Base-by-base conservation (phyloP, 73 alveolate species). In the Paramecium biaurelia region DNA sequence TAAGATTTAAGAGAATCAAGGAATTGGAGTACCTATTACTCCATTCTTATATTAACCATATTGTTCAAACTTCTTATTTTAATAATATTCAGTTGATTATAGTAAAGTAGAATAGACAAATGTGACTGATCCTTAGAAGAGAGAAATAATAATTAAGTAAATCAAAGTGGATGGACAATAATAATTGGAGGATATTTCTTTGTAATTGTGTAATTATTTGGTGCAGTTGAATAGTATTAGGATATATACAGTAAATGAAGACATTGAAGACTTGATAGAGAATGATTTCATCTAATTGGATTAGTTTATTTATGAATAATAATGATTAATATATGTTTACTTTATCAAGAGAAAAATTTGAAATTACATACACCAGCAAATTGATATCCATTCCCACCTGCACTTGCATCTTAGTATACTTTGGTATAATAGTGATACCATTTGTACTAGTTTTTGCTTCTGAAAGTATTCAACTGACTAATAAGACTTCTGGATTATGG, bases 201-300 rank as follows among this genome's bases (percentile, higher is more conserved):
- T 70, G 59, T 18, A 76, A 23, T 72, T 89, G 37, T 89, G 89
- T 24, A 57, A 67, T 30, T 89, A 89, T 21, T 15, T 89, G 57
- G 76, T 89, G 24, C 23, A 56, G 24, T 70, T 70, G 47, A 89
- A 89, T 70, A 63, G 57, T 24, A 43, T 23, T 6, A 63, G 94
- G 47, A 89, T 85, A 1, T 58, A 41, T 45, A 89, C 87, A 23
- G 35, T 57, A 8, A 49, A 37, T 14, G 57, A 89, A 30, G 85
- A 70, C 7, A 89, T 89, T 1, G 94, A 89, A 70, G 94, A 76
- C 35, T 28, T 89, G 85, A 89, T 89, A 43, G 94, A 89, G 30
- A 82, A 89, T n/a, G 94, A 89, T 43, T 89, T 89, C 94, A 89
- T 89, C 41, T 45, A 89, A 45, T 89, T 89, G 74, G 94, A 89